A percentile compares a stretch with the other conserved stretches of the same genome.
phyloP scores from a whole-genome alignment of 2,329 filamentous ascomycete genomes.

The Paecilomyces formosus region DNA sequence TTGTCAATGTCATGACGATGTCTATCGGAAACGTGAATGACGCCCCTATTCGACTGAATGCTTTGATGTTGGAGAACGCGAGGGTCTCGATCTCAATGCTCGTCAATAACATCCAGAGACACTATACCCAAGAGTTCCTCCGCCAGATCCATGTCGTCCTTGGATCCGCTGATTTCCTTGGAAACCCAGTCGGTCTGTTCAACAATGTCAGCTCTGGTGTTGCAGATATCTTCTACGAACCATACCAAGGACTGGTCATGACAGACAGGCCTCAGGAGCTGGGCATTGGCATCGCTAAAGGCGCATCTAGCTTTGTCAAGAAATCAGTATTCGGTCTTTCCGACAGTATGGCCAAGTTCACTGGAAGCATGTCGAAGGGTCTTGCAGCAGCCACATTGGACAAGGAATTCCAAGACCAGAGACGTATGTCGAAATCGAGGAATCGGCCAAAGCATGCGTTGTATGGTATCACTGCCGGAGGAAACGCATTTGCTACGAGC shows the following conservation, averaged over 20 bases:
- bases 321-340: constrained; percentile 97
- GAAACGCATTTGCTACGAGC: constrained; percentile 88
- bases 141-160: constrained; percentile 97
- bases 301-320: constrained; percentile 94
- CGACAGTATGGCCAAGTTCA: constrained; percentile 96
- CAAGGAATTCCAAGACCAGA: constrained; percentile 96
- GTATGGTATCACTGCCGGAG: constrained; percentile 90
- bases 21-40: constrained; percentile 99
- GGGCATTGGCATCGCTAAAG: constrained; percentile 90
- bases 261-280: constrained; percentile 93
- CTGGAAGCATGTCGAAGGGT: constrained; percentile 93
- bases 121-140: constrained; percentile 94
- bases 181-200: constrained; percentile 95
- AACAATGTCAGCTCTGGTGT: constrained; percentile 97
- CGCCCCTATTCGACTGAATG: constrained; percentile 87
- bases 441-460: constrained; percentile 96
- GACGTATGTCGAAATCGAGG: constrained; percentile 83
- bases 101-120: constrained; percentile 77
- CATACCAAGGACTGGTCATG: constrained; percentile 94
- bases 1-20: constrained; percentile 98
- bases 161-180: constrained; percentile 93
- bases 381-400: constrained; percentile 91
- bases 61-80: constrained; percentile 89
- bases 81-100: constrained; percentile 80
- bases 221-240: constrained; percentile 97